These are phyloP conservation scores for Phytophthora agathidicida DNA, from an alignment of 352 stramenopile species.

Conservation along the genomic window DNA sequence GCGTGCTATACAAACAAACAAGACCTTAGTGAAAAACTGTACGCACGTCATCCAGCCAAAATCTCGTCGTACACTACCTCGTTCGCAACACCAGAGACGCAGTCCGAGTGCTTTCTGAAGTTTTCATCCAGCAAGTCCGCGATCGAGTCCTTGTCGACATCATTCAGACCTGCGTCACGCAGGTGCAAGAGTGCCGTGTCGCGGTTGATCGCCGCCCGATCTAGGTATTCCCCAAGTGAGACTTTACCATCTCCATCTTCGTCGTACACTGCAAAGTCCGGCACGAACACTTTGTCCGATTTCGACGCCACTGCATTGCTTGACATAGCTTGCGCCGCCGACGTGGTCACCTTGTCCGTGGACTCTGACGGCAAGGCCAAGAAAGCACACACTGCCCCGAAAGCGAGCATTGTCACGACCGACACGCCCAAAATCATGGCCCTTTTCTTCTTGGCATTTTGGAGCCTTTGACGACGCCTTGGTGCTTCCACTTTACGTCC, in stretches of 20 bases:
- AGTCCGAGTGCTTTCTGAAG: conserved; percentile 21
- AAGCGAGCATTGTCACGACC: conserved; percentile 19
- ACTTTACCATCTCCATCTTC: conserved; percentile 28
- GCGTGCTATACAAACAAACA: conserved; percentile 3
- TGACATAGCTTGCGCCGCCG: conserved; percentile 26
- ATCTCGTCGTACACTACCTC: background rate
- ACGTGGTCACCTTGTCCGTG: conserved; percentile 7
- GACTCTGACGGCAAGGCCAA: conserved; percentile 6
- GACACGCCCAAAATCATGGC: conserved; percentile 11
- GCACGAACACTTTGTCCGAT: conserved; percentile 3
- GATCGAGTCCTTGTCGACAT: conserved; percentile 10
- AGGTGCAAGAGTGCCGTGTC: conserved; percentile 15
- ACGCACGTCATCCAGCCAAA: too few species aligned
- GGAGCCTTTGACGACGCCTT: conserved; percentile 10
- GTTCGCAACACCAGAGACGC: conserved; percentile 1
- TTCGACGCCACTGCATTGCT: conserved; percentile 12
- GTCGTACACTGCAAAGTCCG: conserved; percentile 24
- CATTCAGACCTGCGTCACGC: conserved; percentile 11
- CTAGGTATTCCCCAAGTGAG: conserved; percentile 28
- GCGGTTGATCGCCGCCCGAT: conserved; percentile 18
- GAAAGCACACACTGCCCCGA: conserved; percentile 22
- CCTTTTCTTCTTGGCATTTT: conserved; percentile 21
- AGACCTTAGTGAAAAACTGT: too few species aligned
- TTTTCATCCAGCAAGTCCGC: conserved; percentile 19
- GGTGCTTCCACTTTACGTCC: conserved; percentile 22